Evolutionary conservation across 768 basidiomycete species (phyloP).

Genomic region (Agaricus sinodeliciosus): DNA sequence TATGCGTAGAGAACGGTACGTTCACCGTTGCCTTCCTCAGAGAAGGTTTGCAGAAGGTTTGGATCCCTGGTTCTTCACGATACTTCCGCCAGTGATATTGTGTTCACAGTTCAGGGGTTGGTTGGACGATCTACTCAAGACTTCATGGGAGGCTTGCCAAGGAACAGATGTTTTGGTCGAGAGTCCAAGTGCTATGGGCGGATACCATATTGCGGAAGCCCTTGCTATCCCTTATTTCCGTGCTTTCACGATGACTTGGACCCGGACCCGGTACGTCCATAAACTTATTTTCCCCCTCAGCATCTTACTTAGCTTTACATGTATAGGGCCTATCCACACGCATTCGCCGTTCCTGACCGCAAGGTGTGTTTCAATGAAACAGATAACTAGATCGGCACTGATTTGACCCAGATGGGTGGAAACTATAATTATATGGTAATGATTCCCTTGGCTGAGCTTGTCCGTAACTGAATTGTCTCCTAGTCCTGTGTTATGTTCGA

Average conservation of each 20-base stretch:
- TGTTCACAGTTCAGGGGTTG: conserved; percentile 83
- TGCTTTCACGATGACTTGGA: conserved; percentile 98
- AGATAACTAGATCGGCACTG: neutral
- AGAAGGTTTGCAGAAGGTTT: conserved; percentile 81
- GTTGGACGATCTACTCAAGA: conserved; percentile 92
- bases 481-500: conserved; percentile 96
- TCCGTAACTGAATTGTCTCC: neutral
- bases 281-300: neutral
- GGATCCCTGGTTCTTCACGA: conserved; percentile 6
- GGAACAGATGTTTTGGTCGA: conserved; percentile 90
- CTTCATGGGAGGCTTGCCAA: conserved; percentile 96
- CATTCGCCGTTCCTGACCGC: conserved; percentile 94
- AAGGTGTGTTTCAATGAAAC: conserved; percentile 45
- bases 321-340: conserved; percentile 87
- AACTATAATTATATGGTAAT: conserved; percentile 96
- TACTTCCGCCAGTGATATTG: conserved; percentile 1
- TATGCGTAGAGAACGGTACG: conserved; percentile 97
- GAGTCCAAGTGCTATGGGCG: conserved; percentile 96
- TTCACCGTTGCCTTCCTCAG: conserved; percentile 94
- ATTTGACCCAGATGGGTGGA: conserved; percentile 71
- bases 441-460: neutral
- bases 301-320: conserved; percentile 7
- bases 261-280: conserved; percentile 64
- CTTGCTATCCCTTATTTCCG: conserved; percentile 90
- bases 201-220: conserved; percentile 95